These are phyloP conservation scores for Epichloe elymi DNA, from an alignment of 2,329 filamentous ascomycete species.

Conservation along the genomic window DNA sequence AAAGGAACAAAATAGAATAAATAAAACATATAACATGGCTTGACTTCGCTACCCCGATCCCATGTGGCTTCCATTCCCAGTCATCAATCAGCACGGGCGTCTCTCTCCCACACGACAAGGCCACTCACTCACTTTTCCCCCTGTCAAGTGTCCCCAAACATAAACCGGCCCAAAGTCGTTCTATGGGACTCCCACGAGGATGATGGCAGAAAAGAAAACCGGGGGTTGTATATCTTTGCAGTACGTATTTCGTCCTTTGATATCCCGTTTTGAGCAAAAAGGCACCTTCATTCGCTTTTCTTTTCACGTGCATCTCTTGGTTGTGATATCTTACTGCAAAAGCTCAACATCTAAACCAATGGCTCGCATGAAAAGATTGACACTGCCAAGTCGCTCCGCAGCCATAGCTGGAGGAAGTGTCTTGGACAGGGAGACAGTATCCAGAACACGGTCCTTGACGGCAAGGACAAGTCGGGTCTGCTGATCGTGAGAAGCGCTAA, in stretches of 20 bases:
- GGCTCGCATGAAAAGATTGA: conserved; percentile 96
- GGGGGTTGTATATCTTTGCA: not conserved
- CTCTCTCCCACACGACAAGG: conserved; percentile 1
- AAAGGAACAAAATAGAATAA: not conserved
- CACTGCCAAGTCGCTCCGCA: conserved; percentile 70
- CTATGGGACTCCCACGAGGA: not conserved
- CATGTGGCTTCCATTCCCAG: not conserved
- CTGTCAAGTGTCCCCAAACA: conserved; percentile 5
- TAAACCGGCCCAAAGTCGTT: conserved; percentile 1
- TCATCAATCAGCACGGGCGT: not conserved
- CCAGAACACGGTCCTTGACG: conserved; percentile 96
- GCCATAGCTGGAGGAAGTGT: conserved; percentile 80
- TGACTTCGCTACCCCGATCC: not conserved
- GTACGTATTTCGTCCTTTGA: not conserved
- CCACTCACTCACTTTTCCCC: not conserved
- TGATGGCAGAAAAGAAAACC: not conserved
- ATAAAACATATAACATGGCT: not conserved
- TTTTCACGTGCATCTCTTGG: too few relatives aligned
- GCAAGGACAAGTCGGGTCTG: conserved; percentile 89
- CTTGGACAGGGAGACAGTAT: conserved; percentile 81
- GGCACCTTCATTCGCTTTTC: conserved; percentile 1
- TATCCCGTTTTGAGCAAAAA: not conserved
- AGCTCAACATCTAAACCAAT: conserved; percentile 95
- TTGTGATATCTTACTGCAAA: conserved; percentile 23
- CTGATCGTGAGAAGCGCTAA: conserved; percentile 84